A percentile compares a stretch with the other conserved stretches of the same genome.
Conservation (phyloP, 306 rosid species). For the Albizia julibrissin region DNA sequence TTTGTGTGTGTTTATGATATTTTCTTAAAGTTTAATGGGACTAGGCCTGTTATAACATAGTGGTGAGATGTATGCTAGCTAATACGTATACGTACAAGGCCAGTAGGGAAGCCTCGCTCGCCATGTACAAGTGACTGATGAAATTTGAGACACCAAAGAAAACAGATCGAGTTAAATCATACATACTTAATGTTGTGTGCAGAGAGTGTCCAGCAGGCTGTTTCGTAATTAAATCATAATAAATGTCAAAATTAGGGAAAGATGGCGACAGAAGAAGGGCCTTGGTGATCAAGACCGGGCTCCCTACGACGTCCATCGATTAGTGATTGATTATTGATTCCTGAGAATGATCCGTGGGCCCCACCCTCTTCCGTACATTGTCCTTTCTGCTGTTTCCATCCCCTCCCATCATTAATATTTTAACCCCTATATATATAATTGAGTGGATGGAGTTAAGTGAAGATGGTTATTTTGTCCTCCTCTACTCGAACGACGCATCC, state of each 20-base stretch:
- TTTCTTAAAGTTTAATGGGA: too few relatives aligned
- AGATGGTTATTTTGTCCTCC: conserved; percentile 50
- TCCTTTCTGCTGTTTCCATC: conserved; percentile 51
- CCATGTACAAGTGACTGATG: too few relatives aligned
- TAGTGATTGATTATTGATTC: too few relatives aligned
- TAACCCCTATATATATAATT: neutral
- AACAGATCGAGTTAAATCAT: too few relatives aligned
- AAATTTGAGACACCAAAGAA: too few relatives aligned
- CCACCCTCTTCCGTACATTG: conserved; percentile 46
- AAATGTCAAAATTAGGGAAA: conserved; percentile 29
- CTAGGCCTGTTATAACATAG: too few relatives aligned
- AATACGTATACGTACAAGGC: too few relatives aligned
- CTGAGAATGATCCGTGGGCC: conserved; percentile 52
- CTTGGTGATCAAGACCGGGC: conserved; percentile 55
- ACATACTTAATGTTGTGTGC: too few relatives aligned
- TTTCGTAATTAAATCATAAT: neutral
- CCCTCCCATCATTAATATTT: neutral
- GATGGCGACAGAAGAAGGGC: conserved; percentile 61
- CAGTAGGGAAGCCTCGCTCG: too few relatives aligned
- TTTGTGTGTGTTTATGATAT: too few relatives aligned
- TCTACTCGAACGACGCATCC: conserved; percentile 34
- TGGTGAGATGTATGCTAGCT: too few relatives aligned
- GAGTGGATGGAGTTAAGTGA: neutral
- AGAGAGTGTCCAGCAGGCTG: too few relatives aligned
- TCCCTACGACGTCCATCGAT: neutral